Base-by-base conservation (phyloP, 352 stramenopile species). In the Globisporangium polare region DNA sequence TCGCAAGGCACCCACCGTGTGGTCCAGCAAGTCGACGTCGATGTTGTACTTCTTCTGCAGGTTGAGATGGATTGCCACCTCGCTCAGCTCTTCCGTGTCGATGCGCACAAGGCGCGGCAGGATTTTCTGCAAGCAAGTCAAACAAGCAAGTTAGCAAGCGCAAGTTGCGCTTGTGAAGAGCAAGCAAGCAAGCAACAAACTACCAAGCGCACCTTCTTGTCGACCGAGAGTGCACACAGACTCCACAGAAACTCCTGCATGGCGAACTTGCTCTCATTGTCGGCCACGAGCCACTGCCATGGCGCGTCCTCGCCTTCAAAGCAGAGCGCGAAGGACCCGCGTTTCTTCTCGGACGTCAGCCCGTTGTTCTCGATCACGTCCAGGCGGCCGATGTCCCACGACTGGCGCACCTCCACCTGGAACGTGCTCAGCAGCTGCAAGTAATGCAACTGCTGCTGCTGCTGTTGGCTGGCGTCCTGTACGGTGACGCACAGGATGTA, bases 201-300 rank as follows among this genome's bases (percentile, higher is more conserved):
- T n/a, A 20, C 22, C 22, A 62, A 9, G 43, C 59, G 22, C 53
- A 83, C 78, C 66, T 78, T 75, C 58, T 87, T 78, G 53, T 88
- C 75, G 18, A 86, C 60, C 10, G 60, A 60, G 7, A 89, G 64
- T 22, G 80, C 80, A 29, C 76, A 86, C n/a, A 92, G 26, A 24
- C 69, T 86, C 83, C 83, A 92, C 0, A 90, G 67, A 53, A 92
- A 92, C 62, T 92, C 83, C 31, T 84, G 71, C 80, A 92, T 87
- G 33, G 80, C 78, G 18, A 63, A 75, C 24, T 67, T 61, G 41
- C 57, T 69, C 55, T 88, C 78, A 12, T 35, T 70, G 3, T 83
- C 69, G n/a, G 86, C 78, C 35, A 90, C 68, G 18, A 89, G 63
- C 81, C 81, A 63, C 37, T 84, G 80, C 72, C 71, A 84, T 15